phyloP scores from a whole-genome alignment of 148 eudicot species.

The Chenopodium suecicum region DNA sequence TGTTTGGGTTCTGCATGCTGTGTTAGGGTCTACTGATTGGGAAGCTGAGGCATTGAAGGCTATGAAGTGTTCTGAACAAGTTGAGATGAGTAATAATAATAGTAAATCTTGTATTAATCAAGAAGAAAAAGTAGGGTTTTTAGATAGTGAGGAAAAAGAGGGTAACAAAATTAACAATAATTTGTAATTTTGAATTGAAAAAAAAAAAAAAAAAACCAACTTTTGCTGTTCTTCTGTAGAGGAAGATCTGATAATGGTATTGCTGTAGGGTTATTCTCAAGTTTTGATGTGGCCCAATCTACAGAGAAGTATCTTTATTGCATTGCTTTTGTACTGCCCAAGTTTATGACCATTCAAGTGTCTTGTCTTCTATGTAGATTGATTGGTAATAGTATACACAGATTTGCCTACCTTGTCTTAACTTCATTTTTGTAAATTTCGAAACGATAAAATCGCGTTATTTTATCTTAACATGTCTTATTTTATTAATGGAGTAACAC shows the following conservation, averaged over 20 bases:
- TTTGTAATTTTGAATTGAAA: background rate
- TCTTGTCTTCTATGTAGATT: conserved; percentile 2
- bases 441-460: background rate
- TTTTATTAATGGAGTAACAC: too few species aligned
- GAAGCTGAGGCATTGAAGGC: conserved; percentile 73
- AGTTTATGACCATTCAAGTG: conserved; percentile 7
- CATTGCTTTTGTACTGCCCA: background rate
- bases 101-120: conserved; percentile 1
- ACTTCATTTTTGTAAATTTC: background rate
- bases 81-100: conserved; percentile 13
- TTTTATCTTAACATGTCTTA: background rate
- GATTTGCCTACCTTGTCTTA: background rate
- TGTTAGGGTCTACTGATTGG: conserved; percentile 72
- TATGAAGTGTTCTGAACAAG: conserved; percentile 44
- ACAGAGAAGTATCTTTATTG: background rate
- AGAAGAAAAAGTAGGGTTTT: conserved; percentile 28
- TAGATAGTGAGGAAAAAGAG: conserved; percentile 22
- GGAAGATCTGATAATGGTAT: background rate
- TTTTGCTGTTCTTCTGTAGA: background rate
- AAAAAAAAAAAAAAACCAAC: too few species aligned
- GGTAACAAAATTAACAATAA: conserved; percentile 8
- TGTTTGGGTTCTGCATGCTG: conserved; percentile 50
- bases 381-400: background rate
- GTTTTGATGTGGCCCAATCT: conserved; percentile 8
- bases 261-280: background rate